Percentiles rank a stretch among this genome's conserved stretches.
These are phyloP conservation scores for Aschersonia sp. DNA, from an alignment of 2,329 filamentous ascomycete genomes.

Conservation along the genomic window DNA sequence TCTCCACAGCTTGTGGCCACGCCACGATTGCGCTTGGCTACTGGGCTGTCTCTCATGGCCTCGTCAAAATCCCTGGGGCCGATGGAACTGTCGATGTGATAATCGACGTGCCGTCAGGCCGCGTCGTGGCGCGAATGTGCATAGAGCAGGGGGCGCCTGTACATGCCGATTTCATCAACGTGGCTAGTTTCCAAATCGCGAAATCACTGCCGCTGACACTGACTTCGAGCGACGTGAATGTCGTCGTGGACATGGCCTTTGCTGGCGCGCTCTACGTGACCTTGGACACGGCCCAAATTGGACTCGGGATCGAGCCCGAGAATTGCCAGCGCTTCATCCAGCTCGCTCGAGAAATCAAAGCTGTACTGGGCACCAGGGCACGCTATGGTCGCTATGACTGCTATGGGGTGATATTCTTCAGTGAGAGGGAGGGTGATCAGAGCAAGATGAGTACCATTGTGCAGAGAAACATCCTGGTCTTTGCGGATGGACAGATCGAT, in stretches of 20 bases:
- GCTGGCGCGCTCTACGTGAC: neutral
- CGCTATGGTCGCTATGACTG: neutral
- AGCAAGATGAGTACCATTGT: neutral
- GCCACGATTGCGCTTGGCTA: slow-evolving; percentile 13
- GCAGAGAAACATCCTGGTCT: slow-evolving; percentile 11
- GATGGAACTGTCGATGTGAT: neutral
- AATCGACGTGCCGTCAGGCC: neutral
- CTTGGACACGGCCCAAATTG: neutral
- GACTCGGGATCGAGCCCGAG: neutral
- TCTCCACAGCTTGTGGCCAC: slow-evolving; percentile 13
- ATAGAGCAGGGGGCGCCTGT: neutral
- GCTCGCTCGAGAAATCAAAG: slow-evolving; percentile 1
- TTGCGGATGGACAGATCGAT: slow-evolving; percentile 13
- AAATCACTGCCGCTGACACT: neutral
- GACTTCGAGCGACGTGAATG: neutral
- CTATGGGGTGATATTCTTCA: neutral
- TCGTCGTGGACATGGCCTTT: neutral
- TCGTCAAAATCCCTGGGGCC: neutral
- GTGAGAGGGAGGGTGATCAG: neutral
- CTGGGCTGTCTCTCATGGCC: slow-evolving; percentile 7
- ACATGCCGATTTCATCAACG: neutral
- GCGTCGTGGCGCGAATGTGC: neutral
- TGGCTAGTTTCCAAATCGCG: neutral
- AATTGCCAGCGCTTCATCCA: slow-evolving; percentile 2
- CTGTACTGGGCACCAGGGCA: neutral